Evolutionary conservation across 371 early-diverging fungal genomes (phyloP).

Genomic region (Zychaea mexicana): DNA sequence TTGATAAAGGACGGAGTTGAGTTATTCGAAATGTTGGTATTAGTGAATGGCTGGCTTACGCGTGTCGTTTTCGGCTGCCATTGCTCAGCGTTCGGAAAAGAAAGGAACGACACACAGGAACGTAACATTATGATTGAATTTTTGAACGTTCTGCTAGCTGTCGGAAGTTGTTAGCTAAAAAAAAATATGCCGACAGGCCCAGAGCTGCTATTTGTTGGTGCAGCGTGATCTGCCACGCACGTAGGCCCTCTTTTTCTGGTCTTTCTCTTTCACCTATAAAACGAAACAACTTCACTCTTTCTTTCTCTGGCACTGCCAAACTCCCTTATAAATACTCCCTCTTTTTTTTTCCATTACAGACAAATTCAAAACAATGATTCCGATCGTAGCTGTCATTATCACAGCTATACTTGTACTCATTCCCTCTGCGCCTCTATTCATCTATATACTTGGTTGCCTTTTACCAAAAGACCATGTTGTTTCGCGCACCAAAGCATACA

Average conservation of each 20-base stretch:
- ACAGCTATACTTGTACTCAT: slow-evolving; percentile 7
- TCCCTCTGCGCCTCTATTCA: slow-evolving; percentile 17
- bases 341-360: background rate
- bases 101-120: no score
- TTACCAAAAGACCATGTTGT: slow-evolving; percentile 20
- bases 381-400: background rate
- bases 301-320: background rate
- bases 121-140: no score
- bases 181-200: no score
- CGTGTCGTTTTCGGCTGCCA: no score
- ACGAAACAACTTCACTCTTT: background rate
- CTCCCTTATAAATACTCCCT: background rate
- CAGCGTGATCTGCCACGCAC: no score
- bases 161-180: no score
- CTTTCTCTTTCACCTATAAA: background rate
- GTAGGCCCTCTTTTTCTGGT: no score
- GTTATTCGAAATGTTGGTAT: background rate
- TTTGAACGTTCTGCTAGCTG: no score
- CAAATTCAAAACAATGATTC: slow-evolving; percentile 1
- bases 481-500: slow-evolving; percentile 9
- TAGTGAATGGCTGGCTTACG: background rate
- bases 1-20: background rate
- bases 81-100: no score
- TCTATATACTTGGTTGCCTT: slow-evolving; percentile 21
- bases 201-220: no score